Evolutionary conservation across 352 stramenopile genomes (phyloP), one percentile per base, ranked within the genome.

Genomic region (Phytopythium montanum): DNA sequence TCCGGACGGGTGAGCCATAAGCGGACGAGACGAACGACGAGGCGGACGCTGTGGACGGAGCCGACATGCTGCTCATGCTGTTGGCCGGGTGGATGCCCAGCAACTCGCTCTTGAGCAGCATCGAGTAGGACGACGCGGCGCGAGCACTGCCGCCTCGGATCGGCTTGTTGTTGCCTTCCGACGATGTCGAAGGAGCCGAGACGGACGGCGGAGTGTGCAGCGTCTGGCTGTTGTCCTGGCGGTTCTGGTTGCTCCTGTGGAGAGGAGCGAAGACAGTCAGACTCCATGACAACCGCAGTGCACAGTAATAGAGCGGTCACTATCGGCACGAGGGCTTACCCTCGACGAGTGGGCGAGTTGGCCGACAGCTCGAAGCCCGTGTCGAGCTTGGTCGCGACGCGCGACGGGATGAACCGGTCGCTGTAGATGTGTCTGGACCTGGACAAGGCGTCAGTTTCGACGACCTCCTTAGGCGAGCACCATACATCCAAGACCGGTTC

Each of bases 391-490:
- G 86, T 91, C 8, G 71, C 73, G 14, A 88, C 36, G 10, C 84
- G 73, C 9, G 79, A 91, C 25, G 87, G 87, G 44, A 96, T 95
- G 54, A 95, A 96, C 10, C 87, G 81, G 56, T 96, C 87, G 41
- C 84, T 95, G 74, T 96, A 95, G 60, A 96, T 87, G 55, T 88
- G 70, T 59, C 89, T 91, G 19, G 81, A 86, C 51, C 78, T 87
- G 45, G 16, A 59, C 31, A 21, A 26, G 41, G n/a, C n/a, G n/a
- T n/a, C n/a, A n/a, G n/a, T n/a, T n/a, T n/a, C n/a, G n/a, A n/a
- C n/a, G n/a, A n/a, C n/a, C n/a, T n/a, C n/a, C n/a, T n/a, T n/a
- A n/a, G n/a, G n/a, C n/a, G n/a, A 39, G 9, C 25, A 23, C 48
- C 13, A 28, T 0, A 51, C 0, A 51, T 31, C 13, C n/a, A n/a